Base-by-base conservation (phyloP, 164 flowering plant species). In the Umbellularia californica region DNA sequence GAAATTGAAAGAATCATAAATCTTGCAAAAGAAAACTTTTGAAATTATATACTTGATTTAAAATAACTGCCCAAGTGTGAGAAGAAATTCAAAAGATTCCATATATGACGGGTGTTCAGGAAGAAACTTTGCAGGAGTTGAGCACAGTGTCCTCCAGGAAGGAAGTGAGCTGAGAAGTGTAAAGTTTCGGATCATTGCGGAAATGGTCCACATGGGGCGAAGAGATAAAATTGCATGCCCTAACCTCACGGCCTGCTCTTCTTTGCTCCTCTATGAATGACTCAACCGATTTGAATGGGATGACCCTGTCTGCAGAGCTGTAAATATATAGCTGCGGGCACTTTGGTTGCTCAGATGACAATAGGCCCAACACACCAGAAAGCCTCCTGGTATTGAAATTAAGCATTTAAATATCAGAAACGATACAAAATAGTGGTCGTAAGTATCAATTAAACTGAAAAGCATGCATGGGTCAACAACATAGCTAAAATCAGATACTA, bases 181-280 rank as follows among this genome's bases (percentile, higher is more conserved):
- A 94, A 24, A 66, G 70, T 17, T 51, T 58, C 17, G 70, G 75
- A 65, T 66, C 86, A 79, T 88, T 92, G 30, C 98, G 85, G 77
- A 87, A 92, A 82, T 96, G 99, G 78, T 96, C 99, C 0, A 96
- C 99, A 81, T 96, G 99, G 14, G 99, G 99, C 3, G 99, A 84
- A 30, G 90, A 87, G 33, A 89, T 77, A 73, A 94, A 96, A 81
- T 94, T 80, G 85, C 98, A 94, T 4, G 98, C 87, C 81, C 93
- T 84, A 68, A 96, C 99, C 76, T 91, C 92, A 55, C 62, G 95
- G 27, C 99, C 99, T 30, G 82, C 82, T 73, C 71, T 88, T 50
- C 90, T 83, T 74, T 94, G 97, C 82, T 85, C 81, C 81, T 88
- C 91, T 60, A 92, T 88, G 79, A 96, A 96, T 3, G 95, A 84